phyloP scores from a whole-genome alignment of 1,139 yeast genomes.

The Pichia terricola region DNA sequence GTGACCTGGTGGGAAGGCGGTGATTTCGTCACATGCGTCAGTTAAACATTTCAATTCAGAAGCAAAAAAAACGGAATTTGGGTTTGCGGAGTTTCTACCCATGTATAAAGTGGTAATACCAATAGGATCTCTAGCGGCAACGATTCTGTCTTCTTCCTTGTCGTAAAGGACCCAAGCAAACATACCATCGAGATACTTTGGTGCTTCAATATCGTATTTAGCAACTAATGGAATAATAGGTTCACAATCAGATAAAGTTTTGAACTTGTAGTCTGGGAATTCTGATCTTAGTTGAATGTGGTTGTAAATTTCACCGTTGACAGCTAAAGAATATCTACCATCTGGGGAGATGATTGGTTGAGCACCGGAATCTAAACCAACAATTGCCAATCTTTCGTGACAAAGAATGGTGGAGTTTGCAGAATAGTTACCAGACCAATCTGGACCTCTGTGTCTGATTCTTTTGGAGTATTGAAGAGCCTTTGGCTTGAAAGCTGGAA shows the following conservation, averaged over 20 bases:
- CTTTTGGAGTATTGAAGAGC: constrained; percentile 86
- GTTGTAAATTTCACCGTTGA: constrained; percentile 97
- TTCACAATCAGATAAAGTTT: constrained; percentile 92
- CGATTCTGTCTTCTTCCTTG: constrained; percentile 68
- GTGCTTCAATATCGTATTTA: constrained; percentile 83
- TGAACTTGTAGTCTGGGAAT: constrained; percentile 61
- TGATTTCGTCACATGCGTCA: constrained; percentile 87
- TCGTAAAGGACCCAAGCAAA: constrained; percentile 92
- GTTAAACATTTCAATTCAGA: constrained; percentile 89
- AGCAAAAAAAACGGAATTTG: constrained; percentile 79
- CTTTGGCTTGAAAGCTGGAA: constrained; percentile 70
- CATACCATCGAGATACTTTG: constrained; percentile 94
- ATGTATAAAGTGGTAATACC: constrained; percentile 94
- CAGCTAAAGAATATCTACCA: constrained; percentile 65
- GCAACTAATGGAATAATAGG: constrained; percentile 87
- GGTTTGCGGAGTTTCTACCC: constrained; percentile 69
- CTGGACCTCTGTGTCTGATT: constrained; percentile 98
- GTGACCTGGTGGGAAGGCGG: constrained; percentile 98
- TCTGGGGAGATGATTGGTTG: constrained; percentile 88
- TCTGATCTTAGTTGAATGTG: constrained; percentile 81
- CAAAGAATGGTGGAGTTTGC: constrained; percentile 73
- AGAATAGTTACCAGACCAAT: constrained; percentile 88
- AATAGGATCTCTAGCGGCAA: constrained; percentile 97
- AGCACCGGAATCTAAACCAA: constrained; percentile 93
- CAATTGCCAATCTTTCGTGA: constrained; percentile 95